Evolutionary conservation across 371 early-diverging fungal species (phyloP), one percentile per base, ranked within the genome.

Genomic region (Fennellomyces sp.): DNA sequence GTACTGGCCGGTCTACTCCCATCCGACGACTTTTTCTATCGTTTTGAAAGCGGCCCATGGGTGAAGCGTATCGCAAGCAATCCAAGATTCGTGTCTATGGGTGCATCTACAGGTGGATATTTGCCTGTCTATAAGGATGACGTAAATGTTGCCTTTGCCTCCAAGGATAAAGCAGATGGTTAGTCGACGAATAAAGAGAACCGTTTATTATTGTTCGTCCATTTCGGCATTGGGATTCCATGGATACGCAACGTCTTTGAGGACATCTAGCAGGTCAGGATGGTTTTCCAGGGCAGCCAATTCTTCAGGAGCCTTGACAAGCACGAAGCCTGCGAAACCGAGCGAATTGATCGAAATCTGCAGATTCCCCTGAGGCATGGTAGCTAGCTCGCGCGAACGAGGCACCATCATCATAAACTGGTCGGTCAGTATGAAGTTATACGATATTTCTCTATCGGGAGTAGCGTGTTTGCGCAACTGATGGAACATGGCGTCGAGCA

Each of bases 321-420:
- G 68, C 15, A 91, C 49, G 65, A 83, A 61, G 11, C 93, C 93
- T 25, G 89, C 85, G 74, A 87, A 90, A 1, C 85, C 91, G 27
- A 92, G 68, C 0, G 89, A 86, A 57, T 92, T 92, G 27, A 91
- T 65, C 7, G 82, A 76, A 23, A 64, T 56, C 0, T 62, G 60
- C 7, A 63, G 57, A 17, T 54, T 72, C 0, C 73, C 52, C 6
- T 70, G 56, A 15, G 61, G 58, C 1, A 72, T 41, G 6, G 53
- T 53, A 4, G 65, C 73, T 1, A 13, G 25, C 33, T 86, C 89
- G 30, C 76, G 72, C 27, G 72, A 58, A 28, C 93, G 80, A 28
- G 93, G 91, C 0, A 90, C 82, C 7, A 89, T 68, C 76, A 91
- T 68, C 87, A 91, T 86, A 61, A 87, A 91, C n/a, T 83, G 72